Conservation (phyloP, 2,329 filamentous ascomycete species). For the Drechslerella stenobrocha region DNA sequence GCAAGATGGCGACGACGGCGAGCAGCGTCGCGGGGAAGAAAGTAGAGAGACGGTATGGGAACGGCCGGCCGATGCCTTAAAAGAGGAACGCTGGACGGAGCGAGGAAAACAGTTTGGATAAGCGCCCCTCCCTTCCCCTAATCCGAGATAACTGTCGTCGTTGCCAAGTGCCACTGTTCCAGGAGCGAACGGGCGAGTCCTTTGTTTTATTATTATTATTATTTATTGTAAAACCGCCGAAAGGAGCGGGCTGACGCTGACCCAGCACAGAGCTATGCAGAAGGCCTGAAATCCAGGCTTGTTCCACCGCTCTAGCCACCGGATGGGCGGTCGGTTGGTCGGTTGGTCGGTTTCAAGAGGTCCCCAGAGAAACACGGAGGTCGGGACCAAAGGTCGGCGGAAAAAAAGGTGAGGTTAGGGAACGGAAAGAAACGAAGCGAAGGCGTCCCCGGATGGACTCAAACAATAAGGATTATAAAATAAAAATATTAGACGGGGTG, state of each 20-base stretch:
- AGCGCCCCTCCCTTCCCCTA: constrained; percentile 39
- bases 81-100: neutral
- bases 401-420: neutral
- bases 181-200: neutral
- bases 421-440: constrained; percentile 1
- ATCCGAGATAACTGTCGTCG: constrained; percentile 28
- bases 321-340: constrained; percentile 23
- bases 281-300: constrained; percentile 7
- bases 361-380: constrained; percentile 3
- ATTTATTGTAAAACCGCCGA: neutral
- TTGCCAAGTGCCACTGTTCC: constrained; percentile 46
- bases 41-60: neutral
- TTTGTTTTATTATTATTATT: neutral
- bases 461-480: neutral
- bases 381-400: neutral
- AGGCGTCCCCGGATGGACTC: neutral
- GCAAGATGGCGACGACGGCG: constrained; percentile 3
- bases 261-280: constrained; percentile 14
- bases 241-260: constrained; percentile 18
- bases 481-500: neutral
- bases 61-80: constrained; percentile 7
- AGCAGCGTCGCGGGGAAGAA: constrained; percentile 1
- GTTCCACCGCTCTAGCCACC: constrained; percentile 8
- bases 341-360: constrained; percentile 11
- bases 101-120: constrained; percentile 18